phyloP scores from a whole-genome alignment of 2,329 filamentous ascomycete genomes.

The Diaporthe ilicicola region DNA sequence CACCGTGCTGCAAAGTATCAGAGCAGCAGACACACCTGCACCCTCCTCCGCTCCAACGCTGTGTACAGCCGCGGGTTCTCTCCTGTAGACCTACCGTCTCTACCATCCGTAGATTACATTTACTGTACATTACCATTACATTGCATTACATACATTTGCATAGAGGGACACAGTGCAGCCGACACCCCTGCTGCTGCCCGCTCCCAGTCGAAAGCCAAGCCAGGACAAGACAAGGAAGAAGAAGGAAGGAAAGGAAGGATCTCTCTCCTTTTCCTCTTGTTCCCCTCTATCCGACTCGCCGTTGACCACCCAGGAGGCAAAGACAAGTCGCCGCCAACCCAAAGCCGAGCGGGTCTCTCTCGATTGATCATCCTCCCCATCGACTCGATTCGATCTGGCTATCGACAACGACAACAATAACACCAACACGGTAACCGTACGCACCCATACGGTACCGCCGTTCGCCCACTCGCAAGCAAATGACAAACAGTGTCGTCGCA shows the following conservation, averaged over 20 bases:
- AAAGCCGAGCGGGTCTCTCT: slow-evolving; percentile 19
- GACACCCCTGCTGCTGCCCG: slow-evolving; percentile 14
- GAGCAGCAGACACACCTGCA: neutral
- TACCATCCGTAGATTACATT: neutral
- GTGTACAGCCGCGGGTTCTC: neutral
- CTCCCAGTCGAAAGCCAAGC: slow-evolving; percentile 6
- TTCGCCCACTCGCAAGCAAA: neutral
- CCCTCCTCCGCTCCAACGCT: neutral
- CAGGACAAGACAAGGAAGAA: neutral
- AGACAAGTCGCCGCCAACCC: slow-evolving; percentile 19
- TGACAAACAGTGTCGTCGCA: neutral
- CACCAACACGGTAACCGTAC: neutral
- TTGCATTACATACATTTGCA: too few species aligned
- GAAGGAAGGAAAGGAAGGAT: neutral
- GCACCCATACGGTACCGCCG: neutral
- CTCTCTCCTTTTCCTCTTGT: neutral
- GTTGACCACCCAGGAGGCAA: slow-evolving; percentile 8
- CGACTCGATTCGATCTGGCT: slow-evolving; percentile 14
- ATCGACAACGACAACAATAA: neutral
- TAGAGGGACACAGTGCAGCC: slow-evolving; percentile 18
- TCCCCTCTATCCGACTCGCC: slow-evolving; percentile 2
- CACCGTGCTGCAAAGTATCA: neutral
- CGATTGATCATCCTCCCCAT: slow-evolving; percentile 21
- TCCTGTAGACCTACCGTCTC: neutral
- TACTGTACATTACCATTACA: too few species aligned